phyloP scores from a whole-genome alignment of 139 green algal genomes.

The Chlorella sp. region DNA sequence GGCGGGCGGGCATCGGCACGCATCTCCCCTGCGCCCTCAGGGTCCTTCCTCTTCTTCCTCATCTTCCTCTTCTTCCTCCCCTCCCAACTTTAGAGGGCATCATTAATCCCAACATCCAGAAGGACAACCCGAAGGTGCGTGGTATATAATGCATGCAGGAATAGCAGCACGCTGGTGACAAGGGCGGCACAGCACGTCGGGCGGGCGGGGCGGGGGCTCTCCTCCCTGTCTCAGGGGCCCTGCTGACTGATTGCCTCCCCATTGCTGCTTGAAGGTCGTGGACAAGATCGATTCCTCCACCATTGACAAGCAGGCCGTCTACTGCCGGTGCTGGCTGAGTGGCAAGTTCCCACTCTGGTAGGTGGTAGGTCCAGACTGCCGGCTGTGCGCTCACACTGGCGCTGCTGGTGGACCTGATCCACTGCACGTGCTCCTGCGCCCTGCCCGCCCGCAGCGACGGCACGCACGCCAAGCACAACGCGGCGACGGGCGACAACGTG shows the following conservation, averaged over 20 bases:
- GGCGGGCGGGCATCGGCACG: neutral
- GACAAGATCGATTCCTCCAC: neutral
- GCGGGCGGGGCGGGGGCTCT: neutral
- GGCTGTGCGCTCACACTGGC: neutral
- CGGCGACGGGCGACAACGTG: slow-evolving; percentile 80
- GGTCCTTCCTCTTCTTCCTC: no score
- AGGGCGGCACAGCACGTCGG: neutral
- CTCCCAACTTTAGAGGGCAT: neutral
- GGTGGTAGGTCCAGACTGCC: neutral
- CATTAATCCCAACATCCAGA: slow-evolving; percentile 64
- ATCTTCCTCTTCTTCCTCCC: no score
- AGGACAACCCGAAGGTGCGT: slow-evolving; percentile 56
- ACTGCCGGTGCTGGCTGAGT: slow-evolving; percentile 68
- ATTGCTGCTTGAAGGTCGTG: slow-evolving; percentile 1
- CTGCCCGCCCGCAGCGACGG: slow-evolving; percentile 71
- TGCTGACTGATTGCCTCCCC: neutral
- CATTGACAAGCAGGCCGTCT: slow-evolving; percentile 36
- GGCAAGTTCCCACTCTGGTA: neutral
- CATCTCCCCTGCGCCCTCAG: neutral
- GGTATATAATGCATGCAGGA: neutral
- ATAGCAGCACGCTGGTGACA: neutral
- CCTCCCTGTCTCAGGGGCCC: neutral
- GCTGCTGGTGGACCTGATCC: neutral
- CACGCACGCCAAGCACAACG: slow-evolving; percentile 70
- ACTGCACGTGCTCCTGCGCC: slow-evolving; percentile 2